These are phyloP conservation scores for Penicillium sclerotiorum DNA, from an alignment of 2,329 filamentous ascomycete genomes.

Conservation along the genomic window DNA sequence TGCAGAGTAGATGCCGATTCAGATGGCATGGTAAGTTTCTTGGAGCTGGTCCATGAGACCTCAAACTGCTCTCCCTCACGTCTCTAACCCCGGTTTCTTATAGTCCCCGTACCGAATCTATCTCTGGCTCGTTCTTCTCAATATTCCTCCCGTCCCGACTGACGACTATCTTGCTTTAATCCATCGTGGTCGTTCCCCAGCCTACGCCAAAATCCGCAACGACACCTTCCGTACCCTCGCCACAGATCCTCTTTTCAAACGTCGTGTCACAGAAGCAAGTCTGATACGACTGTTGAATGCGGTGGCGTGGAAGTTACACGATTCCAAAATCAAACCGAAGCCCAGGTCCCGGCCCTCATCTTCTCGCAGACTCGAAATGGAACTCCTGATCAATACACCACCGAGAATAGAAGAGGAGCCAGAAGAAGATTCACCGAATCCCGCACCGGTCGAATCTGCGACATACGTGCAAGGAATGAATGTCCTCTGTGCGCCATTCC, in stretches of 20 bases:
- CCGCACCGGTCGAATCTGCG: constrained; percentile 64
- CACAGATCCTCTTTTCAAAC: constrained; percentile 94
- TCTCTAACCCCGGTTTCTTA: not conserved
- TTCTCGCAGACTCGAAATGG: constrained; percentile 51
- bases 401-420: constrained; percentile 43
- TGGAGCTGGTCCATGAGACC: not conserved
- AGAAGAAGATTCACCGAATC: constrained; percentile 16
- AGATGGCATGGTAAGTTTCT: constrained; percentile 54
- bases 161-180: constrained; percentile 88
- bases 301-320: constrained; percentile 89
- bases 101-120: constrained; percentile 93
- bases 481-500: constrained; percentile 89
- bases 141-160: constrained; percentile 80
- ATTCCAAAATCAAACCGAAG: constrained; percentile 62
- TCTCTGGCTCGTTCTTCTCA: constrained; percentile 91
- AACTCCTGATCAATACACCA: constrained; percentile 41
- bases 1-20: constrained; percentile 54
- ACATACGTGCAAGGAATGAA: constrained; percentile 99
- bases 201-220: constrained; percentile 96
- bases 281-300: constrained; percentile 93
- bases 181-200: constrained; percentile 88
- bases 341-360: constrained; percentile 43
- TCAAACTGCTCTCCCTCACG: not conserved
- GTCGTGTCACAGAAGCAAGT: constrained; percentile 92
- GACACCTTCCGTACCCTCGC: constrained; percentile 97